These are phyloP conservation scores for Pichia deserticola DNA, from an alignment of 805 yeast genomes.

Conservation along the genomic window DNA sequence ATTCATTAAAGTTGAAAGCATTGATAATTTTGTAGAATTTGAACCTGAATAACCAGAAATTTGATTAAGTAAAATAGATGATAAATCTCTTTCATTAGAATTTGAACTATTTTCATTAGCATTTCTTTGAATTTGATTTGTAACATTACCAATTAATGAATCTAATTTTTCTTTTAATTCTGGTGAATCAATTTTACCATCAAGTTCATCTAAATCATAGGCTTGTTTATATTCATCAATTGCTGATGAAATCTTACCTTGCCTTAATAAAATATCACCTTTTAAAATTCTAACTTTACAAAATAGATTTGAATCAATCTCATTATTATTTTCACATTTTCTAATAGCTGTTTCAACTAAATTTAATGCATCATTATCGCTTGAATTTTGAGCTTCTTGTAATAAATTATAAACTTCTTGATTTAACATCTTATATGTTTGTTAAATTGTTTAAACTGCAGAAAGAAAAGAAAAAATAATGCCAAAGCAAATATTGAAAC, in stretches of 20 bases:
- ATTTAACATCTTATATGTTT: conserved; percentile 1
- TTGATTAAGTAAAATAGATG: conserved; percentile 23
- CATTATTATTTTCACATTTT: conserved; percentile 13
- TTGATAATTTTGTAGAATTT: conserved; percentile 20
- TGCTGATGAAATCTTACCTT: conserved; percentile 21
- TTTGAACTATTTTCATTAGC: conserved; percentile 18
- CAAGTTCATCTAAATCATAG: conserved; percentile 26
- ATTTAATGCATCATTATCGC: conserved; percentile 8
- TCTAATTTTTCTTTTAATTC: conserved; percentile 25
- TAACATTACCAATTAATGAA: conserved; percentile 17
- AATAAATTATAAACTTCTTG: conserved; percentile 17
- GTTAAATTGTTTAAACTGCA: too few species aligned
- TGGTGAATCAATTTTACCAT: conserved; percentile 26
- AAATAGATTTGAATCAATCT: conserved; percentile 21
- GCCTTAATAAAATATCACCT: conserved; percentile 22
- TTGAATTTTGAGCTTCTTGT: conserved; percentile 14
- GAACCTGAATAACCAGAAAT: conserved; percentile 21
- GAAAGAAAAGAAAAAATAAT: too few species aligned
- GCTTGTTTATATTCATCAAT: conserved; percentile 24
- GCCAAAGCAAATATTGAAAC: too few species aligned
- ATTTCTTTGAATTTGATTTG: conserved; percentile 16
- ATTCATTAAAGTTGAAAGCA: conserved; percentile 20
- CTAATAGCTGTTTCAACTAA: neutral
- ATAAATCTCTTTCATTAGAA: conserved; percentile 24
- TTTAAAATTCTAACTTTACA: conserved; percentile 27